Conservation (phyloP, 495 filamentous ascomycete species). For the Venustampulla echinocandica region DNA sequence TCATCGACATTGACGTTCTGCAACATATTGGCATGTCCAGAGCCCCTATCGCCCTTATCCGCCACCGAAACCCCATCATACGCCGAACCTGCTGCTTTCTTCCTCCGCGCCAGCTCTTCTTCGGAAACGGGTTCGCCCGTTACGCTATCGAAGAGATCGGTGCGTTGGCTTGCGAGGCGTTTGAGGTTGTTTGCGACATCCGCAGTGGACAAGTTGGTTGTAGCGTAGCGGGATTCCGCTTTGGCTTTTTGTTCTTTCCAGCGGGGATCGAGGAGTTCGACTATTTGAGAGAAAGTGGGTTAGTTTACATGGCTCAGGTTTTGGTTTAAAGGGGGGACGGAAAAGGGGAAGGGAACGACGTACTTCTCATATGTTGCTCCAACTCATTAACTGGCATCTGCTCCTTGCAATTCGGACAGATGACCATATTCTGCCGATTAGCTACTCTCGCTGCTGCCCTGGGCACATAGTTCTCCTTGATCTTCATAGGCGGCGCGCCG, state of each 20-base stretch:
- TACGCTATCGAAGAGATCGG: slow-evolving; percentile 79
- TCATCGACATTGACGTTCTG: slow-evolving; percentile 61
- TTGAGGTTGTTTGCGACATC: slow-evolving; percentile 94
- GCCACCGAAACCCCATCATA: slow-evolving; percentile 58
- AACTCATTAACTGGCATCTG: slow-evolving; percentile 79
- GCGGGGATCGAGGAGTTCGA: slow-evolving; percentile 87
- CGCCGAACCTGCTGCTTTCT: slow-evolving; percentile 56
- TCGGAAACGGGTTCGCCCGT: slow-evolving; percentile 57
- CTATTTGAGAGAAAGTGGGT: too few relatives aligned
- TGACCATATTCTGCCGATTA: slow-evolving; percentile 53
- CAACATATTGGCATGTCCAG: slow-evolving; percentile 43
- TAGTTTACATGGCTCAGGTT: too few relatives aligned
- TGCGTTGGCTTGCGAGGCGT: slow-evolving; percentile 85
- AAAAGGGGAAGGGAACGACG: slow-evolving; percentile 15
- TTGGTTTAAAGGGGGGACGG: neutral
- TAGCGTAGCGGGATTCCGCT: slow-evolving; percentile 70
- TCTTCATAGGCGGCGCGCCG: slow-evolving; percentile 72
- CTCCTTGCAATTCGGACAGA: slow-evolving; percentile 93
- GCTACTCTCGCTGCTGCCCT: slow-evolving; percentile 64
- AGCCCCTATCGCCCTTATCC: too few relatives aligned
- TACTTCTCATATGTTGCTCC: slow-evolving; percentile 88
- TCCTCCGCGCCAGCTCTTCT: slow-evolving; percentile 69
- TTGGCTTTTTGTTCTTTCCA: slow-evolving; percentile 96
- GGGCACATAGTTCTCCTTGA: slow-evolving; percentile 85
- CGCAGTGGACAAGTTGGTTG: slow-evolving; percentile 76